phyloP scores from a whole-genome alignment of 768 basidiomycete species.

The Pulveroboletus sp. region DNA sequence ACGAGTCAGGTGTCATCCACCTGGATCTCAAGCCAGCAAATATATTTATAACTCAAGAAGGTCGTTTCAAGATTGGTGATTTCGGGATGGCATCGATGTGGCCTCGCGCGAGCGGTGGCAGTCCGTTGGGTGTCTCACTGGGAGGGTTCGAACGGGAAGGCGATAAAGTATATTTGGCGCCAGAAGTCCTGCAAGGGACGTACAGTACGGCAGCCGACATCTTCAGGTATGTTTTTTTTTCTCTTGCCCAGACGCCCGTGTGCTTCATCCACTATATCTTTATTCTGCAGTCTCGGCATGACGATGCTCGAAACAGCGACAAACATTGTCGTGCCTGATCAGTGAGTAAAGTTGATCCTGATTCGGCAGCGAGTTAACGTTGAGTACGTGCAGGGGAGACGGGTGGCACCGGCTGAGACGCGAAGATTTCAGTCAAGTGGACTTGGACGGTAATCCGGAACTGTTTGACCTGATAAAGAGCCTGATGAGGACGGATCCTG shows the following conservation, averaged over 20 bases:
- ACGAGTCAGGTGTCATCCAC: conserved; percentile 85
- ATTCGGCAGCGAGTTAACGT: conserved; percentile 13
- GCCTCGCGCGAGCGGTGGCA: conserved; percentile 53
- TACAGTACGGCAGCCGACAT: conserved; percentile 96
- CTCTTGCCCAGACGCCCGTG: neutral
- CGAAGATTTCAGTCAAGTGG: conserved; percentile 87
- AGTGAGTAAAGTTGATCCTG: conserved; percentile 50
- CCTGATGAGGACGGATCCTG: conserved; percentile 77
- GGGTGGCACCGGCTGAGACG: conserved; percentile 91
- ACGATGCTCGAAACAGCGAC: conserved; percentile 92
- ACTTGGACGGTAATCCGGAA: conserved; percentile 60
- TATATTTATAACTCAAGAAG: conserved; percentile 83
- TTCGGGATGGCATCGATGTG: conserved; percentile 98
- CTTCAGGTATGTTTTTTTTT: conserved; percentile 89
- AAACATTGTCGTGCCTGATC: conserved; percentile 96
- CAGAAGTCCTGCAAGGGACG: conserved; percentile 86
- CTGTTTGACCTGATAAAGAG: conserved; percentile 63
- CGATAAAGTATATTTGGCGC: conserved; percentile 94
- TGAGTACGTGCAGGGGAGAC: conserved; percentile 63
- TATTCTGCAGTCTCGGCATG: conserved; percentile 76
- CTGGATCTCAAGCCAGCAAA: conserved; percentile 98
- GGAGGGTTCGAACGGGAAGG: conserved; percentile 90
- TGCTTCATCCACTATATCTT: conserved; percentile 8
- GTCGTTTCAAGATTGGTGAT: conserved; percentile 94
- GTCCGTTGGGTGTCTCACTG: conserved; percentile 33